Conservation (phyloP, 441 rosid species). For the Aleurites moluccanus region DNA sequence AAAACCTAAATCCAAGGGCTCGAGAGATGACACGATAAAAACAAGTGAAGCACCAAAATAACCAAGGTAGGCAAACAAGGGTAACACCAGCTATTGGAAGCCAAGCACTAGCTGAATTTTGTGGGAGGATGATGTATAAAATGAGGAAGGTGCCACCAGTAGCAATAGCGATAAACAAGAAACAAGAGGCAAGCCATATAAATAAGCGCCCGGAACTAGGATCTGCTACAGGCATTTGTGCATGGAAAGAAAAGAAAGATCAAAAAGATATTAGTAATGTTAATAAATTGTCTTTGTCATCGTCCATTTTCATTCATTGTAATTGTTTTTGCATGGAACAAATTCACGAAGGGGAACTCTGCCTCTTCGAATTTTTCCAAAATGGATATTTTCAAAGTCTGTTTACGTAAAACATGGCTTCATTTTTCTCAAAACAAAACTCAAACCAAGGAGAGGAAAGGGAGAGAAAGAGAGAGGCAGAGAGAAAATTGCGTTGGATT, state of each 20-base stretch:
- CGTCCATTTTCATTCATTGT: constrained; percentile 30
- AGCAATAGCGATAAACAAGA: constrained; percentile 17
- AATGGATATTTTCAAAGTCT: constrained; percentile 35
- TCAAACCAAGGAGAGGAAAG: neutral
- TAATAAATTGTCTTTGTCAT: constrained; percentile 26
- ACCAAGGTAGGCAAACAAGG: constrained; percentile 80
- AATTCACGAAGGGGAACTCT: neutral
- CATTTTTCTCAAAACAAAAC: neutral
- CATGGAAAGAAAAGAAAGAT: neutral
- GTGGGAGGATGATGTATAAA: constrained; percentile 36
- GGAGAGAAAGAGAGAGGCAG: constrained; percentile 2
- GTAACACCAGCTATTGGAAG: constrained; percentile 54
- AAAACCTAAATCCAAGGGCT: constrained; percentile 55
- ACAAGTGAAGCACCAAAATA: constrained; percentile 65
- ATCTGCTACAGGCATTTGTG: constrained; percentile 55
- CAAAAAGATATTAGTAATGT: neutral
- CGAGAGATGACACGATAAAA: constrained; percentile 63
- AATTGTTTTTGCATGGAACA: constrained; percentile 2
- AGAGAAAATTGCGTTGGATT: neutral
- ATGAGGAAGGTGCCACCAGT: constrained; percentile 28
- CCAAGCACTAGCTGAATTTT: constrained; percentile 38
- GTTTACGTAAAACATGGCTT: constrained; percentile 35
- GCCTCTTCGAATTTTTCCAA: neutral
- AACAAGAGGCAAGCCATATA: constrained; percentile 26
- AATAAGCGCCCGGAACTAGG: constrained; percentile 31